Evolutionary conservation across 768 basidiomycete species (phyloP), one percentile per base, ranked within the genome.

Genomic region (Pilatotrama ljubarskyi): DNA sequence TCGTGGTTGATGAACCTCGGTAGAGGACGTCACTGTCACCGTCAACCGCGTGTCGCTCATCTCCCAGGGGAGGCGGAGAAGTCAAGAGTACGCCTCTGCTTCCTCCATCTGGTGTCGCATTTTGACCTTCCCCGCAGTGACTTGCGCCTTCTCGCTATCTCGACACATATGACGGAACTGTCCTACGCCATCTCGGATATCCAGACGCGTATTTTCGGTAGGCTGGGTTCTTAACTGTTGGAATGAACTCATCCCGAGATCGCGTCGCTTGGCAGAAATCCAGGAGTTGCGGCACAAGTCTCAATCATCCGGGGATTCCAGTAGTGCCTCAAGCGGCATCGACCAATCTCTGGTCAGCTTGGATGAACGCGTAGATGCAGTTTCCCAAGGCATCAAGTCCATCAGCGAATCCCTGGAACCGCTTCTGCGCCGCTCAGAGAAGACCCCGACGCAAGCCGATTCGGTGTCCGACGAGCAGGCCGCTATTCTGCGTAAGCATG

Each of bases 271-370:
- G 68, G 8, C 43, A 95, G 93, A 95, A 76, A 93, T 95, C 51
- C 92, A 96, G 74, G 94, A 96, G 72, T 81, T 95, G 43, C 88
- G 94, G 42, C 94, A 96, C 75, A 91, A 89, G 67, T 87, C 89
- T 17, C 88, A 91, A 64, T 80, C 84, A 13, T 80, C 82, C 14
- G 76, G 77, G 25, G 85, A 87, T 56, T 77, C 77, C 46, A 77
- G 81, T 2, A 79, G 78, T 54, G 84, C 87, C 43, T 88, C 88
- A 1, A 78, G 78, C 57, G 81, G 86, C 60, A 93, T 95, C 62
- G 93, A 95, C 71, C 83, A 89, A 65, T 89, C 91, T 3, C 80
- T 95, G 44, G 86, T 89, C 75, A 83, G 74, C 59, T 81, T 95
- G 58, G 86, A 94, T 64, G 90, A 91, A 75, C 84, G 87, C 50